Conservation (phyloP, 495 filamentous ascomycete species). For the Xylaria sp. region DNA sequence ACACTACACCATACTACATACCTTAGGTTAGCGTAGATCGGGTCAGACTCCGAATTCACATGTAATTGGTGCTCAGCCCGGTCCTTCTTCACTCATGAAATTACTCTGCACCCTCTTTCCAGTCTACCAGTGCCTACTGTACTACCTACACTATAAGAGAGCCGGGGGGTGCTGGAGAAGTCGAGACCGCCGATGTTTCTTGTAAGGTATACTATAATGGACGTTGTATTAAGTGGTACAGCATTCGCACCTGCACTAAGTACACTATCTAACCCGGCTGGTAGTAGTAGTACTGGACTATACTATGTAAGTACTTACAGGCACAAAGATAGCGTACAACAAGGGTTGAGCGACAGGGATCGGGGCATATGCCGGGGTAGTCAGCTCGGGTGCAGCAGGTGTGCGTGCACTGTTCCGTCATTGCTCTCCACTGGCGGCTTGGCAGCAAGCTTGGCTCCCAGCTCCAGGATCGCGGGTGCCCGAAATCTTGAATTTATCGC, state of each 20-base stretch:
- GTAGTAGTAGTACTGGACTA: no score
- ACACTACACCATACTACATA: background rate
- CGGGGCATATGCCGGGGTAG: slow-evolving; percentile 8
- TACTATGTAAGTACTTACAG: no score
- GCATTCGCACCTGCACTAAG: background rate
- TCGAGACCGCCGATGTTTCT: slow-evolving; percentile 10
- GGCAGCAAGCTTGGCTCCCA: slow-evolving; percentile 8
- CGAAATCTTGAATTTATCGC: slow-evolving; percentile 16
- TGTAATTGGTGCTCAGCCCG: slow-evolving; percentile 2
- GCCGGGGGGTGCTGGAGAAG: background rate
- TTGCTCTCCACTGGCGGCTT: slow-evolving; percentile 25
- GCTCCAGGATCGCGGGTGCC: slow-evolving; percentile 20
- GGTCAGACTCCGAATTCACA: background rate
- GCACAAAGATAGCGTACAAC: background rate
- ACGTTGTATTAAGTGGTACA: slow-evolving; percentile 1
- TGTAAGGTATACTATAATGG: background rate
- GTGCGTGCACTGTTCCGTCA: slow-evolving; percentile 34
- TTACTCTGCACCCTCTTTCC: slow-evolving; percentile 1
- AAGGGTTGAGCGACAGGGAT: background rate
- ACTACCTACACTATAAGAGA: background rate
- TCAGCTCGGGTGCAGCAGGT: slow-evolving; percentile 35
- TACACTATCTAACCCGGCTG: no score
- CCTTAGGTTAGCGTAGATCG: slow-evolving; percentile 4
- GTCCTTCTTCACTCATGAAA: background rate
- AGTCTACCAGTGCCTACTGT: background rate